A percentile compares a stretch with the other conserved stretches of the same genome.
Conservation (phyloP, 1,284 basidiomycete species). For the Sphaerobolus stellatus region DNA sequence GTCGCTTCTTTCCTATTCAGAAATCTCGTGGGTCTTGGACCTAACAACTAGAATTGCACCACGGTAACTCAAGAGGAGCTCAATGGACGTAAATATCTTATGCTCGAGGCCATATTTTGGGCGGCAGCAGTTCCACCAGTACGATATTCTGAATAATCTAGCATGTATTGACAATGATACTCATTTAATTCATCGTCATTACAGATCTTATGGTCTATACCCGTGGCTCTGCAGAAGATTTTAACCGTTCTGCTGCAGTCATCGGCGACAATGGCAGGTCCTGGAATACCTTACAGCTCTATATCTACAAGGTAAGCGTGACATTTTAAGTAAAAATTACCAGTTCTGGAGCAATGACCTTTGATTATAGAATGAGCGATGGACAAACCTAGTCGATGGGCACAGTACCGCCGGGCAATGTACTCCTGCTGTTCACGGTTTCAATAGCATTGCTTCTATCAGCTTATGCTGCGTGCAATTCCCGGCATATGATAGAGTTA, state of each 20-base stretch:
- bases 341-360: background rate
- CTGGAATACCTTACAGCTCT: constrained; percentile 38
- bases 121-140: constrained; percentile 40
- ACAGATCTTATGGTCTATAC: constrained; percentile 37
- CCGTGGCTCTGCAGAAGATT: constrained; percentile 42
- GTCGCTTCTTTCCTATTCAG: background rate
- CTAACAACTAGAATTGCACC: constrained; percentile 31
- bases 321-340: background rate
- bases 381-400: constrained; percentile 37
- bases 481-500: constrained; percentile 25
- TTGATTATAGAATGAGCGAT: constrained; percentile 42
- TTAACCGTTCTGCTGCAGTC: constrained; percentile 35
- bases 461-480: constrained; percentile 45
- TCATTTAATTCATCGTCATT: constrained; percentile 15
- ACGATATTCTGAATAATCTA: too few relatives aligned
- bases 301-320: constrained; percentile 34
- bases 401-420: constrained; percentile 38
- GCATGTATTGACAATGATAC: background rate
- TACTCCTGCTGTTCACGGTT: constrained; percentile 42
- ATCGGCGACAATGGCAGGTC: constrained; percentile 42
- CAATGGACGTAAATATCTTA: constrained; percentile 27
- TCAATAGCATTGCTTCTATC: constrained; percentile 45
- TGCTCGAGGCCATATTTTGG: constrained; percentile 31
- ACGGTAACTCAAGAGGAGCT: constrained; percentile 28
- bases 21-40: too few relatives aligned